A percentile compares a stretch with the other conserved stretches of the same genome.
phyloP scores from a whole-genome alignment of 768 basidiomycete species.

The Boletus rubescentipes region DNA sequence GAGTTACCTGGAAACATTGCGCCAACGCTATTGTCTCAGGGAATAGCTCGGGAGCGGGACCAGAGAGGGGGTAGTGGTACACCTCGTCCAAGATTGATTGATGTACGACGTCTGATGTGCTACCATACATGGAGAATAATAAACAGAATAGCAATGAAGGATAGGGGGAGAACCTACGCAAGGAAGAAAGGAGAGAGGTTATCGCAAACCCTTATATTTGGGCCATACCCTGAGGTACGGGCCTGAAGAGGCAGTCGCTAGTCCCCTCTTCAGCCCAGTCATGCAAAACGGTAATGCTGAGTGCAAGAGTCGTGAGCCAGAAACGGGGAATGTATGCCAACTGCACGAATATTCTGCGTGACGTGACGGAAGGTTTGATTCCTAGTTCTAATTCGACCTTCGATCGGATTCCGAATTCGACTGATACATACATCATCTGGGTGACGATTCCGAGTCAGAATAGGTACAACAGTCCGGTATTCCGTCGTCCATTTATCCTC shows the following conservation, averaged over 20 bases:
- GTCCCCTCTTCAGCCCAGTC: not conserved
- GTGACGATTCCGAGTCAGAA: not conserved
- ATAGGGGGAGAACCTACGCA: not conserved
- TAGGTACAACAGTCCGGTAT: not conserved
- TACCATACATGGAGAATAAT: not conserved
- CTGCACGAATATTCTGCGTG: not conserved
- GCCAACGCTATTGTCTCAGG: not conserved
- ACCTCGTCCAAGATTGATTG: not conserved
- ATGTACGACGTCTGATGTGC: not conserved
- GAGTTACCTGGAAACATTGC: not conserved
- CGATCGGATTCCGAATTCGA: not conserved
- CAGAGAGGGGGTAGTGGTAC: not conserved
- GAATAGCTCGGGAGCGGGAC: not conserved
- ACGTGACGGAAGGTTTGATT: not conserved
- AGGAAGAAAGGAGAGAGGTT: not conserved
- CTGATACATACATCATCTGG: not conserved
- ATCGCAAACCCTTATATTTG: constrained; percentile 5
- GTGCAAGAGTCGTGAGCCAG: not conserved
- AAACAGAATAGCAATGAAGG: not conserved
- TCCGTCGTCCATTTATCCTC: not conserved
- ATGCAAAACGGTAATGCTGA: not conserved
- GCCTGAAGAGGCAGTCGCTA: not conserved
- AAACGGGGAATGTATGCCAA: not conserved
- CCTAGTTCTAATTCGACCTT: not conserved
- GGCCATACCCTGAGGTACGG: not conserved